phyloP scores from a whole-genome alignment of 257 asterid species.

The Solanum dulcamara region DNA sequence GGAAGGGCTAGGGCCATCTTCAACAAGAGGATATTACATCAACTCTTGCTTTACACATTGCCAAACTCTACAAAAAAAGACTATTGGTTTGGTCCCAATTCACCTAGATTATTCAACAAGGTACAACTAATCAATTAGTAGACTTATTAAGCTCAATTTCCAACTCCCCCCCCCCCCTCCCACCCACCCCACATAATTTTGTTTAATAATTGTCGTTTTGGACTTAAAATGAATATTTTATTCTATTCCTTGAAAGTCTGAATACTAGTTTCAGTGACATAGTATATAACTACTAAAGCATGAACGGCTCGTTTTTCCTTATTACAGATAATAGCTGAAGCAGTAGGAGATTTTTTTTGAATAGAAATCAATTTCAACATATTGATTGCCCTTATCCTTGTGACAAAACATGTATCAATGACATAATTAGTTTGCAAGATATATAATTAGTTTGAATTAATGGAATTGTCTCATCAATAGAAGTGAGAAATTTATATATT shows the following conservation, averaged over 20 bases:
- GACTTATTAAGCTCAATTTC: too few relatives aligned
- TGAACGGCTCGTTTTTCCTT: not conserved
- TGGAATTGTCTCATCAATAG: not conserved
- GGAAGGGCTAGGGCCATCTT: not conserved
- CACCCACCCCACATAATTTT: not conserved
- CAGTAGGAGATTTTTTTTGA: conserved; percentile 66
- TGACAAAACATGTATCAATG: conserved; percentile 76
- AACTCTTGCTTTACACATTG: conserved; percentile 19
- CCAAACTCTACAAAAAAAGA: conserved; percentile 72
- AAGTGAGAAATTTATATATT: not conserved
- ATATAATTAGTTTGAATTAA: not conserved
- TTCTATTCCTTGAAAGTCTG: too few relatives aligned
- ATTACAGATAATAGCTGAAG: conserved; percentile 65
- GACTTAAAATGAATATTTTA: too few relatives aligned
- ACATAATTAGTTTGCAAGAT: too few relatives aligned
- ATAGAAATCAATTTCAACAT: conserved; percentile 53
- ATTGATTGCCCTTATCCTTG: conserved; percentile 81
- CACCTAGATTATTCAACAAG: conserved; percentile 48
- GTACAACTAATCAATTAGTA: conserved; percentile 7
- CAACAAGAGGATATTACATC: conserved; percentile 5
- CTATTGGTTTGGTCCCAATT: conserved; percentile 46
- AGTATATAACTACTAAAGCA: too few relatives aligned
- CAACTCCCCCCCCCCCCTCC: too few relatives aligned
- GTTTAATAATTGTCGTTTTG: too few relatives aligned
- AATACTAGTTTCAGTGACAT: too few relatives aligned